phyloP scores from a whole-genome alignment of 78 protist species.

The Parvularia atlantis region DNA sequence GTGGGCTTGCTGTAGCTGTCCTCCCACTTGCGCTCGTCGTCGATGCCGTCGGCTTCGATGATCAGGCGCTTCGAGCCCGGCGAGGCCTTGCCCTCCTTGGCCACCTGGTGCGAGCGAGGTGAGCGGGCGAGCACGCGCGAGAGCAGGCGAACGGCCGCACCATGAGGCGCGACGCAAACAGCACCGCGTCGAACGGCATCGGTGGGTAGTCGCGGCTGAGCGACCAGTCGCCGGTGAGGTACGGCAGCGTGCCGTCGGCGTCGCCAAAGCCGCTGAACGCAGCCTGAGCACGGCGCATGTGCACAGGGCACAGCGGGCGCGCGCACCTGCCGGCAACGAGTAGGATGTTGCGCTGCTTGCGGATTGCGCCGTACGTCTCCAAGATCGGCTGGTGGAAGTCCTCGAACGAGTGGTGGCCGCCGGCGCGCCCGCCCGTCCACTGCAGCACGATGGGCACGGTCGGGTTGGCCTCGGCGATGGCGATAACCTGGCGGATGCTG shows the following conservation, averaged over 20 bases:
- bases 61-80: constrained; percentile 14
- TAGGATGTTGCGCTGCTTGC: constrained; percentile 27
- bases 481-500: not conserved
- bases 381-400: constrained; percentile 50
- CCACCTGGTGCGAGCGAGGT: no score
- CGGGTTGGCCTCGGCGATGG: no score
- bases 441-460: constrained; percentile 32
- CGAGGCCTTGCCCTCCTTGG: constrained; percentile 33
- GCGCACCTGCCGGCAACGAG: constrained; percentile 52
- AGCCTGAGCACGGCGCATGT: not conserved
- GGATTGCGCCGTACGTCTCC: constrained; percentile 38
- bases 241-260: constrained; percentile 22
- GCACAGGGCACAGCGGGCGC: no score
- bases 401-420: constrained; percentile 64
- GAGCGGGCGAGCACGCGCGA: no score
- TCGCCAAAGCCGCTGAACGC: constrained; percentile 45
- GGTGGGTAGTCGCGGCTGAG: constrained; percentile 9
- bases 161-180: constrained; percentile 42
- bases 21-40: constrained; percentile 35
- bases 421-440: constrained; percentile 64
- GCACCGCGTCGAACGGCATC: constrained; percentile 57
- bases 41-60: constrained; percentile 21
- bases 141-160: no score
- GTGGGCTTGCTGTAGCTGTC: constrained; percentile 17
- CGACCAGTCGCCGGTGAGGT: constrained; percentile 46